Evolutionary conservation across 768 basidiomycete genomes (phyloP), one percentile per base, ranked within the genome.

Genomic region (Galerina marginata): DNA sequence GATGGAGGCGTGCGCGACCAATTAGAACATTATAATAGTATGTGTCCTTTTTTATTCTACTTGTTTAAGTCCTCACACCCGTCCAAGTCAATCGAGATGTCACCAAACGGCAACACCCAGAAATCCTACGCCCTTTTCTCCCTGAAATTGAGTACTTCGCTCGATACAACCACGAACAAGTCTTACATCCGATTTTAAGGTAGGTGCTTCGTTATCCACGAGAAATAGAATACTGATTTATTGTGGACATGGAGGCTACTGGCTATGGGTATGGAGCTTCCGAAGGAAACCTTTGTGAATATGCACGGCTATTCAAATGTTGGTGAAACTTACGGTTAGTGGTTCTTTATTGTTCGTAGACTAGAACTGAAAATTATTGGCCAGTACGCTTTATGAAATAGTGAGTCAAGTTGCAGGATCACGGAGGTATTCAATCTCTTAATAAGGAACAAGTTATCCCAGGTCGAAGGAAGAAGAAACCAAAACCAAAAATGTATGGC

Each of bases 331-430:
- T 80, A 74, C 39, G 76, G 82, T 83, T 60, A 23, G 71, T 66
- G 26, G 6, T 54, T 5, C 10, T 26, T 14, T 23, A 9, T 20
- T 40, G 9, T 46, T 23, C 11, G 48, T 12, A 11, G 59, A 59
- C 25, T 15, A 14, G 25, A 2, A 23, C 37, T 6, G 16, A 25
- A 7, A 11, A n/a, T 50, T 23, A 20, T n/a, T 26, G n/a, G 29
- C 2, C 55, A 88, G 87, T 83, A 6, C 78, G 87, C 47, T 87
- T 83, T 69, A 87, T 88, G 85, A 87, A 88, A 74, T 89, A 88
- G 86, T 86, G 29, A 11, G 83, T 63, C 10, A 9, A 54, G 3
- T 9, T 33, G 33, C 11, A 26, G 20, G 12, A 5, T 25, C 15
- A 6, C 9, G n/a, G 25, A 20, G 14, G 26, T 45, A 33, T 23